phyloP scores from a whole-genome alignment of 345 rosid species.

The Abelmoschus esculentus region DNA sequence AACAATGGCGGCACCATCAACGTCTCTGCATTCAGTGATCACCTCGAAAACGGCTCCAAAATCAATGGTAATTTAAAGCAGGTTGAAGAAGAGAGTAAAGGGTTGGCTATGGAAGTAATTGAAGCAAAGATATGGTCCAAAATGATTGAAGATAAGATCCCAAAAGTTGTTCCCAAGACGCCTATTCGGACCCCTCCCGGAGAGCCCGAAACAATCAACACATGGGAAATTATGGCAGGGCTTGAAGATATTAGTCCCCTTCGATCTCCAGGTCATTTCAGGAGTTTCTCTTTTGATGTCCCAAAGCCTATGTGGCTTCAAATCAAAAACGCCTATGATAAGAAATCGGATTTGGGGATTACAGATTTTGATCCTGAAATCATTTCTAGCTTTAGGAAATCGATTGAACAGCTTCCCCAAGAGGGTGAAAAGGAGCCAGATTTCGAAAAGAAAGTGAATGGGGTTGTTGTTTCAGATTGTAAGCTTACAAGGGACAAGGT shows the following conservation, averaged over 20 bases:
- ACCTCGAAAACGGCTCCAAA: slow-evolving; percentile 10
- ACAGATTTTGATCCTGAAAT: slow-evolving; percentile 54
- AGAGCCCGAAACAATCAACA: slow-evolving; percentile 87
- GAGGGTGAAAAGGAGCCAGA: slow-evolving; percentile 7
- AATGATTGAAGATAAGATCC: slow-evolving; percentile 69
- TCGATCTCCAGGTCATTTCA: slow-evolving; percentile 33
- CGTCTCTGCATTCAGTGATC: slow-evolving; percentile 11
- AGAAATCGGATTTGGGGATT: slow-evolving; percentile 14
- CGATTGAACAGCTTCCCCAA: slow-evolving; percentile 50
- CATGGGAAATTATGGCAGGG: slow-evolving; percentile 92
- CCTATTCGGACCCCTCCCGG: slow-evolving; percentile 77
- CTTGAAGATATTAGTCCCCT: slow-evolving; percentile 58
- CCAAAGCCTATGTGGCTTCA: slow-evolving; percentile 46
- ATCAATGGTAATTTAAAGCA: slow-evolving; percentile 12
- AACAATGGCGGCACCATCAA: slow-evolving; percentile 11
- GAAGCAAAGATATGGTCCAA: slow-evolving; percentile 86
- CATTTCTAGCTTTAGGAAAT: slow-evolving; percentile 50
- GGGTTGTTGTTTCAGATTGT: neutral
- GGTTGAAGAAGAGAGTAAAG: slow-evolving; percentile 14
- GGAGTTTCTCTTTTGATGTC: slow-evolving; percentile 69
- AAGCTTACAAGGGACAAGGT: slow-evolving; percentile 35
- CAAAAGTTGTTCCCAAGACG: slow-evolving; percentile 49
- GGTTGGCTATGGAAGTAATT: slow-evolving; percentile 38
- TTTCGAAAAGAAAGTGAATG: too few species aligned
- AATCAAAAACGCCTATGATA: slow-evolving; percentile 4